phyloP scores from a whole-genome alignment of 306 rosid genomes.

The Alnus rubra region DNA sequence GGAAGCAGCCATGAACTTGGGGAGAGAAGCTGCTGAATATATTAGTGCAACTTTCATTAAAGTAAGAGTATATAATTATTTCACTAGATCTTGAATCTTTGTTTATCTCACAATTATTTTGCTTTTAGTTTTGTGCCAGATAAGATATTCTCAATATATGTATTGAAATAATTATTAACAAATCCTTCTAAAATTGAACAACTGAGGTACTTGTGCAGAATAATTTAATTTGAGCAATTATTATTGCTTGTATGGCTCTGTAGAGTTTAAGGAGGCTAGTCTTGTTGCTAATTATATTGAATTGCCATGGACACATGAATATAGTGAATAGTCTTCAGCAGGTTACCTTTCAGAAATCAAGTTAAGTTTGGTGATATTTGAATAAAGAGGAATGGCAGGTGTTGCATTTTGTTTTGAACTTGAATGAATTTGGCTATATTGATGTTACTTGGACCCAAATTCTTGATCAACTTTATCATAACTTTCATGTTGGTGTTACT shows the following conservation, averaged over 20 bases:
- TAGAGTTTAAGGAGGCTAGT: not conserved
- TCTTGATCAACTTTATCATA: not conserved
- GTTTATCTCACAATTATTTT: conserved; percentile 4
- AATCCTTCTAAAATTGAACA: conserved; percentile 1
- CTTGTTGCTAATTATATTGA: not conserved
- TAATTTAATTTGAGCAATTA: conserved; percentile 3
- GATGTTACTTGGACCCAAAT: not conserved
- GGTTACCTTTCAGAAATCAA: not conserved
- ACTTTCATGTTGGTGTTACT: conserved; percentile 2
- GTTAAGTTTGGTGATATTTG: not conserved
- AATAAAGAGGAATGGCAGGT: not conserved
- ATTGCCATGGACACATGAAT: not conserved
- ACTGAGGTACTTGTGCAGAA: not conserved
- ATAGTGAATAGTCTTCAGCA: not conserved
- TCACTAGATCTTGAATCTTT: not conserved
- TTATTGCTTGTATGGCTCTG: not conserved
- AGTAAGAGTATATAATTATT: conserved; percentile 40
- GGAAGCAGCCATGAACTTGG: conserved; percentile 80
- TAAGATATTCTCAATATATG: not conserved
- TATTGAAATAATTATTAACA: not conserved
- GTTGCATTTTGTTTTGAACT: not conserved
- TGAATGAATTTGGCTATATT: too few relatives aligned
- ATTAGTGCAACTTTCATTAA: conserved; percentile 79
- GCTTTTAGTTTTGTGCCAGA: not conserved
- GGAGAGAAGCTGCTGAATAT: conserved; percentile 93